Conservation (phyloP, 768 basidiomycete genomes). For the Mycena olivaceomarginata region DNA sequence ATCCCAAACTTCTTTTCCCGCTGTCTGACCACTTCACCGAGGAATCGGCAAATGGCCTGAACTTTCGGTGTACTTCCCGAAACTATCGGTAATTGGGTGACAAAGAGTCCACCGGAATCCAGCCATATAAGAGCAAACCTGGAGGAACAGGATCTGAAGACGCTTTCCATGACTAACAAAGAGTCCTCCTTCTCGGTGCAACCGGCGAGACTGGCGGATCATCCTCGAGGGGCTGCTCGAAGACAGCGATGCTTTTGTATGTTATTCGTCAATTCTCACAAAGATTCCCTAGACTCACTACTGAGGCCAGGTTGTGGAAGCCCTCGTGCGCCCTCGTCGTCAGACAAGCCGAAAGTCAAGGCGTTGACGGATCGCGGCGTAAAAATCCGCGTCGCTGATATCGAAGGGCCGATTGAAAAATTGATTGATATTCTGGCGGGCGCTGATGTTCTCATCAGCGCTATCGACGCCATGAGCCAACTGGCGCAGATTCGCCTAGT, state of each 20-base stretch:
- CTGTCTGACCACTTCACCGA: too few relatives aligned
- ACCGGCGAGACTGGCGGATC: conserved; percentile 34
- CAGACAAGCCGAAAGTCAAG: conserved; percentile 15
- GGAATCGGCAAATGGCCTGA: too few relatives aligned
- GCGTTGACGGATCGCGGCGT: conserved; percentile 22
- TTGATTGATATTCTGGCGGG: conserved; percentile 16
- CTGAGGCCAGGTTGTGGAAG: conserved; percentile 18
- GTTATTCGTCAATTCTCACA: not conserved
- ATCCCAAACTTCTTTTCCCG: too few relatives aligned
- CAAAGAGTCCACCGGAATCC: too few relatives aligned
- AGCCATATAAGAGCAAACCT: not conserved
- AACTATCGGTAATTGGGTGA: too few relatives aligned
- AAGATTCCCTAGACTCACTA: not conserved
- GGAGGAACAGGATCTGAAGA: too few relatives aligned
- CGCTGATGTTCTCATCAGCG: conserved; percentile 37
- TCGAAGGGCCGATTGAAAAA: conserved; percentile 16
- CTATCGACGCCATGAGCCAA: conserved; percentile 29
- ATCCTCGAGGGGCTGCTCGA: conserved; percentile 28
- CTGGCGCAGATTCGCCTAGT: conserved; percentile 29
- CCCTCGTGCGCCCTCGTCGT: conserved; percentile 37
- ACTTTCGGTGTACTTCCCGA: too few relatives aligned
- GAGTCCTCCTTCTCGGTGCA: conserved; percentile 37
- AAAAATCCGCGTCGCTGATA: conserved; percentile 32
- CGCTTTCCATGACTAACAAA: conserved; percentile 3
- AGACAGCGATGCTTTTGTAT: conserved; percentile 20